Base-by-base conservation (phyloP, 2,329 filamentous ascomycete genomes). In the Fusarium anthophilum region DNA sequence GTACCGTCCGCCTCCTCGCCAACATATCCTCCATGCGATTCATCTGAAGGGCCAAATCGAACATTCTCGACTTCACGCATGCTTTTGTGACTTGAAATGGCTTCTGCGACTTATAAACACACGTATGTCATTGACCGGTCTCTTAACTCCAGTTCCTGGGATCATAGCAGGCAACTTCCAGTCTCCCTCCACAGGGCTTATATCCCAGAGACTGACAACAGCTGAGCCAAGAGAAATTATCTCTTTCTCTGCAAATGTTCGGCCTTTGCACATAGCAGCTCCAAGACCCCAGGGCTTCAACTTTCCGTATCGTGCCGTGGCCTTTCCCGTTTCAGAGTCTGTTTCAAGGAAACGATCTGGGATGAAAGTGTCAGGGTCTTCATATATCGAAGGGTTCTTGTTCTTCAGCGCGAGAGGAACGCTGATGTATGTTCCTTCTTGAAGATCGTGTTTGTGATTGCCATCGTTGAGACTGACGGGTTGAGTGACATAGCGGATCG, bases 171-270 rank as follows among this genome's bases (percentile, higher is more conserved):
- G 74, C 10, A 76, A 15, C 5, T 68, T 51, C 74, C 74, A 76
- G 14, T 14, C 20, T 43, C 58, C 63, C 12, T 26, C 51, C 6
- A n/a, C 63, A 6, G 70, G 73, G 11, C 35, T 35, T 17, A 76
- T 65, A 30, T 76, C 58, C 73, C 73, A 76, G 14, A 76, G 67
- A 47, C 63, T 74, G 11, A 69, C 9, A 14, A 76, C 48, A 47
- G 73, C 63, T 14, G 73, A 73, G 3, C 60, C 61, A 10, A 74
- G 41, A 17, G 59, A 47, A 22, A 77, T 55, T 8, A 78, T 70
- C 35, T 78, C 74, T 26, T 76, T 78, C 11, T 78, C 77, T 3
- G 77, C 77, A 60, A 78, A 78, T 2, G 75, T 75, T 13, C 77
- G 66, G 3, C 77, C 77, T 57, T 78, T 78, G 30, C 75, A 78